Conservation (phyloP, 768 basidiomycete genomes). For the Russula emetica region DNA sequence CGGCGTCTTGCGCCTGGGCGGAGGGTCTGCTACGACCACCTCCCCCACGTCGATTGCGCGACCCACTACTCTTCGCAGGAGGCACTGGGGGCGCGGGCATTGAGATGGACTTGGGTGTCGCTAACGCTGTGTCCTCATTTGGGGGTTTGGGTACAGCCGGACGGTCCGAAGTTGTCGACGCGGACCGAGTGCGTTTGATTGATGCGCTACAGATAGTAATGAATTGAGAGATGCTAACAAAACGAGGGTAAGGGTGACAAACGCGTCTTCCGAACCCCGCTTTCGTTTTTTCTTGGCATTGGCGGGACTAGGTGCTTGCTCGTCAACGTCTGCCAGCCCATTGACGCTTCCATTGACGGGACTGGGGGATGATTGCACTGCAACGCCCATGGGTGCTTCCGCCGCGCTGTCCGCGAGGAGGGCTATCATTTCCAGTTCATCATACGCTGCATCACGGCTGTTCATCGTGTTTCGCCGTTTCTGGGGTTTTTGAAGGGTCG, state of each 20-base stretch:
- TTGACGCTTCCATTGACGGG: conserved; percentile 34
- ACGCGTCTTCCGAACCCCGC: conserved; percentile 69
- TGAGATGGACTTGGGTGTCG: conserved; percentile 27
- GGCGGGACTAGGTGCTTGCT: conserved; percentile 43
- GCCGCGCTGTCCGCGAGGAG: conserved; percentile 61
- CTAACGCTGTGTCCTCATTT: conserved; percentile 42
- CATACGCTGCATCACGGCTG: conserved; percentile 82
- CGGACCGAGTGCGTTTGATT: conserved; percentile 74
- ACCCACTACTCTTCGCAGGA: conserved; percentile 27
- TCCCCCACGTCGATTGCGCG: conserved; percentile 34
- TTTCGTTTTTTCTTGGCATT: conserved; percentile 67
- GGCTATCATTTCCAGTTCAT: conserved; percentile 74
- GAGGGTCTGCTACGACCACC: conserved; percentile 31
- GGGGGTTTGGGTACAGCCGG: conserved; percentile 39
- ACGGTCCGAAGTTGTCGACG: conserved; percentile 64
- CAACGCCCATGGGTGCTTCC: conserved; percentile 66
- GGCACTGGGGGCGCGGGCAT: conserved; percentile 29
- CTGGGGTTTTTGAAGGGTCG: conserved; percentile 55
- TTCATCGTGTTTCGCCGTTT: conserved; percentile 98
- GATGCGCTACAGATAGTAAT: conserved; percentile 37
- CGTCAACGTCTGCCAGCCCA: conserved; percentile 42
- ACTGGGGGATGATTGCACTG: conserved; percentile 41
- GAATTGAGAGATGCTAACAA: conserved; percentile 21
- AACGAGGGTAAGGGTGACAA: conserved; percentile 32
- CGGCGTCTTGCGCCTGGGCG: conserved; percentile 32